Base-by-base conservation (phyloP, 495 filamentous ascomycete species). In the Penicillium odoratum region DNA sequence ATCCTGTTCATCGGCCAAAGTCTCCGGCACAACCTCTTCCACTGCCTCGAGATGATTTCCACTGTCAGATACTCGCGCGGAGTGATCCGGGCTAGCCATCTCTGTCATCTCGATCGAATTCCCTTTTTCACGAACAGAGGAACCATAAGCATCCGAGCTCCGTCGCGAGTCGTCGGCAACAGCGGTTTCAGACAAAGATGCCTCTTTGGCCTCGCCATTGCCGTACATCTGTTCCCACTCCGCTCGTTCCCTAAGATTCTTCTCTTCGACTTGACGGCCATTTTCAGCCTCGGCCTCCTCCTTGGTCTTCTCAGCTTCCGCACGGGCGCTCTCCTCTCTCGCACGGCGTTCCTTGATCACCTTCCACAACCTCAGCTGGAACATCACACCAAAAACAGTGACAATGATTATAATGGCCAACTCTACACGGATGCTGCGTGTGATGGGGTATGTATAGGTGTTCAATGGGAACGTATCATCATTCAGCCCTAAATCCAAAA, bases 361-460 rank as follows among this genome's bases (percentile, higher is more conserved):
- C 51, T 87, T 88, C 93, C 93, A 97, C 8, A 97, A 74, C 56
- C 85, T 88, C 59, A 96, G 73, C 70, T 97, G 93, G 3, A 90
- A 95, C 43, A 94, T 81, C 9, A 95, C 76, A 13, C 93, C 92
- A 5, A 91, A 68, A 6, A 90, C 67, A 47, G 82, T 87, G 7
- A 96, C 70, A 0, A 97, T 76, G 42, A 97, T 76, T 8, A 86
- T 93, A 3, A 80, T 79, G 0, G 92, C 93, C 44, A 92, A 82
- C 64, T 98, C 93, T 25, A 93, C 93, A 10, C 83, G 82, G 40
- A 97, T 94, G 10, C 90, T 90, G 45, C 88, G 86, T 0, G 93
- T 97, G 4, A 96, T 78, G 0, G 93, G 93, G 67, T 96, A 98
- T 0, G 88, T 92, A 33, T 79, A 76, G 1, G 88, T 86, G 29